Evolutionary conservation across 225 moss, liverwort and hornwort genomes (phyloP).

Genomic region (Sphagnum tenellum): DNA sequence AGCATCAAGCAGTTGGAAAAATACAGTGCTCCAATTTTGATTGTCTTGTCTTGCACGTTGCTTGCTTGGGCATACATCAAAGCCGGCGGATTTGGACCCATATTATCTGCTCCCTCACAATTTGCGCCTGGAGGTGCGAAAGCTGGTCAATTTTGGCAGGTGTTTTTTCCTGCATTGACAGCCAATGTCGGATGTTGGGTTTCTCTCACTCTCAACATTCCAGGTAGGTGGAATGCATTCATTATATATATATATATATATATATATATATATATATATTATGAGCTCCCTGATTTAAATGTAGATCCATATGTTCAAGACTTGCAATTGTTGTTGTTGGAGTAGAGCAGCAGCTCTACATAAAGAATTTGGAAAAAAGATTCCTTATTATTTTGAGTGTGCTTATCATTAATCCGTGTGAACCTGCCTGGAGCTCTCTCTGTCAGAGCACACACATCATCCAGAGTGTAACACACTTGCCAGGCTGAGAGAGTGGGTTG

Average conservation of each 20-base stretch:
- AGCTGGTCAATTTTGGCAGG: conserved; percentile 79
- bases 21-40: conserved; percentile 77
- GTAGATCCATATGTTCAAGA: too few species aligned
- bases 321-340: too few species aligned
- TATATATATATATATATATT: not conserved
- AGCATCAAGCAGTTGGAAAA: conserved; percentile 89
- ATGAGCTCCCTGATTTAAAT: too few species aligned
- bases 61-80: conserved; percentile 62
- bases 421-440: too few species aligned
- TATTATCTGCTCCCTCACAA: conserved; percentile 76
- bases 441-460: too few species aligned
- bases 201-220: conserved; percentile 86
- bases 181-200: conserved; percentile 96
- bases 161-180: conserved; percentile 83
- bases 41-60: conserved; percentile 62
- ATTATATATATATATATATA: not conserved
- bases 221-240: conserved; percentile 39
- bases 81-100: conserved; percentile 90
- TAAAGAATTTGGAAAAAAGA: not conserved
- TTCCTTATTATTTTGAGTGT: too few species aligned
- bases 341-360: not conserved
- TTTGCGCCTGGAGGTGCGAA: conserved; percentile 65
- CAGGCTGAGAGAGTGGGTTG: too few species aligned
- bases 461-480: too few species aligned
- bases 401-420: too few species aligned